A percentile compares a stretch with the other conserved stretches of the same genome.
Evolutionary conservation across 1,284 basidiomycete genomes (phyloP).

Genomic region (Moniliella sp.): DNA sequence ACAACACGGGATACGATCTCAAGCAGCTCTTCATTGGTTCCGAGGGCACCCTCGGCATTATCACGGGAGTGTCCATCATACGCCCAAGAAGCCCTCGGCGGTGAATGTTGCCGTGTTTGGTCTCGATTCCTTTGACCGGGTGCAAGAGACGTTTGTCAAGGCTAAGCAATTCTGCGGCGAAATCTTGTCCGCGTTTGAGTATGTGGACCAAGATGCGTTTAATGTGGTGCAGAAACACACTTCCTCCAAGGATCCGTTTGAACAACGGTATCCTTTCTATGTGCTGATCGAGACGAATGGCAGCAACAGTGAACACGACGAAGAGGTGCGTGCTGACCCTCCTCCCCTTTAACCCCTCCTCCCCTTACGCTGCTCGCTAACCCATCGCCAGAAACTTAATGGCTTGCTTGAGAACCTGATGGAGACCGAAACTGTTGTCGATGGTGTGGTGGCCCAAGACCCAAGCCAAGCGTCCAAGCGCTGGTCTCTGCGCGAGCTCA

Average conservation of each 20-base stretch:
- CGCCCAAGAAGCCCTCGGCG: conserved; percentile 51
- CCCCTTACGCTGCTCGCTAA: background rate
- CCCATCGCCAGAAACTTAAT: conserved; percentile 52
- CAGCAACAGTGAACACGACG: conserved; percentile 76
- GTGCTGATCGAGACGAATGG: conserved; percentile 84
- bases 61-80: conserved; percentile 89
- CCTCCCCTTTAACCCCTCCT: background rate
- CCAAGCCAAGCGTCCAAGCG: conserved; percentile 68
- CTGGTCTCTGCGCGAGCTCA: conserved; percentile 81
- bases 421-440: conserved; percentile 55
- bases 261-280: conserved; percentile 39
- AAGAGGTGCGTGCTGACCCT: conserved; percentile 46
- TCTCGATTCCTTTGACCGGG: conserved; percentile 39
- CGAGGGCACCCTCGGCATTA: conserved; percentile 82
- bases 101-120: conserved; percentile 42
- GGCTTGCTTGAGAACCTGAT: conserved; percentile 59
- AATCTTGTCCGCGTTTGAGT: conserved; percentile 93
- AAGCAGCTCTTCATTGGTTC: conserved; percentile 97
- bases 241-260: conserved; percentile 38
- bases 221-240: conserved; percentile 45
- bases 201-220: conserved; percentile 71
- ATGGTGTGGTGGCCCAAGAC: conserved; percentile 79
- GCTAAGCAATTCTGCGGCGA: conserved; percentile 58
- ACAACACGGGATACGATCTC: conserved; percentile 97
- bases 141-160: conserved; percentile 41